A percentile compares a stretch with the other conserved stretches of the same genome.
Evolutionary conservation across 805 yeast genomes (phyloP).

Genomic region (Saturnispora mendoncae): DNA sequence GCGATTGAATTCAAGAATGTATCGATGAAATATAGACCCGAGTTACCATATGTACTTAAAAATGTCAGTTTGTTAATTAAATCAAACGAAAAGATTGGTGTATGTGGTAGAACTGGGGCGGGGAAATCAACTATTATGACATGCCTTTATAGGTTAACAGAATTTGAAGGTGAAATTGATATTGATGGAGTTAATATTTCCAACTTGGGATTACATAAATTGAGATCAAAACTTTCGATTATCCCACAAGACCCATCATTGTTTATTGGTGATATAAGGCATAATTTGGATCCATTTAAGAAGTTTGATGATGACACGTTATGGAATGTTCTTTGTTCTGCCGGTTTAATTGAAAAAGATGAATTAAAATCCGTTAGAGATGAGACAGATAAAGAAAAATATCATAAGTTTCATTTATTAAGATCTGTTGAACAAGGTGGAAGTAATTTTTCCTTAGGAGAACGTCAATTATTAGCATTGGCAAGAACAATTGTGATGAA

Average conservation of each 20-base stretch:
- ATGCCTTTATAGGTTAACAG: constrained; percentile 52
- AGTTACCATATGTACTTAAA: constrained; percentile 49
- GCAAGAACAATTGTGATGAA: constrained; percentile 75
- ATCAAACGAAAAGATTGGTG: constrained; percentile 65
- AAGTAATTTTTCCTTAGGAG: constrained; percentile 64
- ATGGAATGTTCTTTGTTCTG: constrained; percentile 53
- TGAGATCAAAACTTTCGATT: constrained; percentile 64
- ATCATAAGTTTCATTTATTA: constrained; percentile 31
- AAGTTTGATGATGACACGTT: constrained; percentile 46
- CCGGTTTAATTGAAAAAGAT: not conserved
- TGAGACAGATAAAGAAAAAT: constrained; percentile 9
- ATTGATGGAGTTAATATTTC: constrained; percentile 68
- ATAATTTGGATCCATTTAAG: constrained; percentile 71
- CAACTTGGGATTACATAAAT: constrained; percentile 53
- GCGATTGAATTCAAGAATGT: constrained; percentile 40
- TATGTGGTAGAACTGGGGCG: constrained; percentile 88
- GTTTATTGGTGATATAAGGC: constrained; percentile 69
- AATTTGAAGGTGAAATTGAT: constrained; percentile 42
- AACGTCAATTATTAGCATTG: constrained; percentile 68
- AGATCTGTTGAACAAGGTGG: constrained; percentile 58
- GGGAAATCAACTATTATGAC: constrained; percentile 67
- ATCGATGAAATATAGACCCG: constrained; percentile 49
- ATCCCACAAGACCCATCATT: constrained; percentile 88
- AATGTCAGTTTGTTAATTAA: constrained; percentile 35
- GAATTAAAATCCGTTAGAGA: constrained; percentile 29